These are phyloP conservation scores for Kodamaea sp. DNA, from an alignment of 1,139 yeast species.

Conservation along the genomic window DNA sequence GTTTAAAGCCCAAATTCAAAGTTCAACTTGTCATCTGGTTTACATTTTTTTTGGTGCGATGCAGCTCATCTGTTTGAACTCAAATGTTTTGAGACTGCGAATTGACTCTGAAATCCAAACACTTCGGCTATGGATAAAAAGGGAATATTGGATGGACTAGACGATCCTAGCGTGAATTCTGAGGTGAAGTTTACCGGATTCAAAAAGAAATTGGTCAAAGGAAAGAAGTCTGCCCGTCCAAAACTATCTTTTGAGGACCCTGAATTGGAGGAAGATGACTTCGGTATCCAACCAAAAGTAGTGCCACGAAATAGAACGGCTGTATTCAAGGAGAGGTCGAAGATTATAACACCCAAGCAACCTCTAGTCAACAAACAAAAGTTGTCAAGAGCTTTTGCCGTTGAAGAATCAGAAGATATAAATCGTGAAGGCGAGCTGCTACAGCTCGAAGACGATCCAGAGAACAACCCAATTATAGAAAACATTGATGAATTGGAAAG, in stretches of 20 bases:
- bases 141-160: not conserved
- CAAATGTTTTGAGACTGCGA: not conserved
- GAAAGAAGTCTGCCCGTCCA: conserved; percentile 1
- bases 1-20: no score
- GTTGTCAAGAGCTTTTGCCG: not conserved
- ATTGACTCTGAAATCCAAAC: not conserved
- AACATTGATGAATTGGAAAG: conserved; percentile 16
- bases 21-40: not conserved
- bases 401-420: not conserved
- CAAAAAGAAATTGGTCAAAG: conserved; percentile 3
- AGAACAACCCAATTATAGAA: conserved; percentile 22
- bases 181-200: conserved; percentile 1
- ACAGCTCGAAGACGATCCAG: conserved; percentile 19
- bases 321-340: not conserved
- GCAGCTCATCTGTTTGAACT: not conserved
- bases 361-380: not conserved
- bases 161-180: not conserved
- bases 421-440: conserved; percentile 1
- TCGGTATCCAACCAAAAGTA: not conserved
- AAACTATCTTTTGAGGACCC: not conserved
- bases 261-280: not conserved
- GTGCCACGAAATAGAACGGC: not conserved
- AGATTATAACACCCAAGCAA: not conserved
- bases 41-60: conserved; percentile 2
- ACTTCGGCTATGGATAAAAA: no score